phyloP scores from a whole-genome alignment of 2,329 filamentous ascomycete genomes.

The Sordariomycetes sp. region DNA sequence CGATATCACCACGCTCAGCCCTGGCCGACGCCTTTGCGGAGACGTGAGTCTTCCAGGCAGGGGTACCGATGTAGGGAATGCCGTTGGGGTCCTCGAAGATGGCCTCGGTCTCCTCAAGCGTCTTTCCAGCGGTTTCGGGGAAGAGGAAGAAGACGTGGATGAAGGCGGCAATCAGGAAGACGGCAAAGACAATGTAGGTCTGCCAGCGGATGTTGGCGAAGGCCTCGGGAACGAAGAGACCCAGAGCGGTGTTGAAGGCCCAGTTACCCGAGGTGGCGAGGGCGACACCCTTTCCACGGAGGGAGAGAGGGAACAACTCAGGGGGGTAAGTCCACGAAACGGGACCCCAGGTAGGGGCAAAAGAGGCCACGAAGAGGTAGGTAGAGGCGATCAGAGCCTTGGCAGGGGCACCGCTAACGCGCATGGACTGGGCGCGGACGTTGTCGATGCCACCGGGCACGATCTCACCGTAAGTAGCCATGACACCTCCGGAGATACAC shows the following conservation, averaged over 20 bases:
- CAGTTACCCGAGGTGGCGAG: conserved; percentile 7
- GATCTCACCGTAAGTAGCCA: conserved; percentile 33
- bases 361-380: conserved; percentile 51
- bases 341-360: conserved; percentile 37
- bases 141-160: conserved; percentile 45
- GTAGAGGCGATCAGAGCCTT: conserved; percentile 58
- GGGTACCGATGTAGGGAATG: conserved; percentile 18
- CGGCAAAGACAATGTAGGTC: conserved; percentile 14
- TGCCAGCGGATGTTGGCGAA: conserved; percentile 12
- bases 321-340: conserved; percentile 27
- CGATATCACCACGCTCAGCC: conserved; percentile 17
- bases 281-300: conserved; percentile 8
- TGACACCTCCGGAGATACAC: conserved; percentile 42
- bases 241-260: conserved; percentile 9
- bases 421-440: conserved; percentile 40
- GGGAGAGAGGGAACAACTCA: conserved; percentile 11
- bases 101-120: conserved; percentile 41
- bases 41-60: conserved; percentile 20
- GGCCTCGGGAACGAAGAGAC: conserved; percentile 8
- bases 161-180: conserved; percentile 16
- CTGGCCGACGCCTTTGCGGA: conserved; percentile 9
- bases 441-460: conserved; percentile 33
- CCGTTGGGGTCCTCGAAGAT: conserved; percentile 33
- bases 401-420: conserved; percentile 30
- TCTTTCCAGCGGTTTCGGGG: conserved; percentile 47